Evolutionary conservation across 371 early-diverging fungal genomes (phyloP), one percentile per base, ranked within the genome.

Genomic region (Mortierella sp.): DNA sequence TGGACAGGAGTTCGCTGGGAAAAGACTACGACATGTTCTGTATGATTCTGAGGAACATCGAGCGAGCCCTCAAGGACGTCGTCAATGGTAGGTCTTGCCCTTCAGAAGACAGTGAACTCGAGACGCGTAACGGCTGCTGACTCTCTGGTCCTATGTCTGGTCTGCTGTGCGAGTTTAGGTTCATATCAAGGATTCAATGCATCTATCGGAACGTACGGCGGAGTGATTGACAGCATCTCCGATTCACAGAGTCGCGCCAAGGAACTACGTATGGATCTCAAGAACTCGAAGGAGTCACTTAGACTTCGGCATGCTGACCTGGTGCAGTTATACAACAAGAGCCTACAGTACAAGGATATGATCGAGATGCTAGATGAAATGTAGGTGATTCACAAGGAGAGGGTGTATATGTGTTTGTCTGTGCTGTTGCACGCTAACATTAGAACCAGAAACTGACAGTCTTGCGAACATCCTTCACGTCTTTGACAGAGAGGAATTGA

Each of bases 161-260:
- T n/a, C n/a, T n/a, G 34, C 10, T 34, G 13, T 54, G 3, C 3
- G 29, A 39, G 13, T 40, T 3, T 79, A 94, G 97, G 96, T 56
- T 95, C 95, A 71, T 95, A 96, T 68, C 88, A 89, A 51, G 93
- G 95, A 17, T 97, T 97, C 77, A 96, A 96, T 71, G 88, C 85
- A 39, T 92, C 95, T 1, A 96, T 96, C 65, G 89, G 95, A 69
- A 94, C 95, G 1, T 97, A 95, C 73, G 93, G 95, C 56, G 91
- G 91, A 16, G 94, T 96, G 13, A 86, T 94, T 31, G 95, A 94
- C 56, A 91, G 90, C 53, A 92, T 97, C 67, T 83, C 63, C 83
- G 86, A 91, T 64, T 85, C 91, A 25, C 85, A 88, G 68, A 74
- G 81, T 62, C 80, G 88, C 54, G 85, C 91, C 27, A 82, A 87